phyloP scores from a whole-genome alignment of 208 protist genomes.

The Wallacemonas sp. region DNA sequence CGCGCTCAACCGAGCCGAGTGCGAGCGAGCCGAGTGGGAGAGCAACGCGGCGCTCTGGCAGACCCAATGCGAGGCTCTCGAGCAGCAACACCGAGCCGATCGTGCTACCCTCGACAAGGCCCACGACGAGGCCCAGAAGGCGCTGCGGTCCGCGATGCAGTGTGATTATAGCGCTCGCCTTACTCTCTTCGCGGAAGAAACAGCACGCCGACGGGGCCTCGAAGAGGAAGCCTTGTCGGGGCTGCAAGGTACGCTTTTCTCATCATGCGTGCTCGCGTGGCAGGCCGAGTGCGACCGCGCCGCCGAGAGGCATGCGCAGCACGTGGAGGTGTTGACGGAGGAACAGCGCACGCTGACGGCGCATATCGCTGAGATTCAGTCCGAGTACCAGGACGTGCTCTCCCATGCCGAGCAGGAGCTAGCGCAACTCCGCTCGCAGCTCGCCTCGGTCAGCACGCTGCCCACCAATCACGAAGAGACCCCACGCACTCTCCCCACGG shows the following conservation, averaged over 20 bases:
- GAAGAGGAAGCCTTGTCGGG: too few species aligned
- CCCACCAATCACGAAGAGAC: too few species aligned
- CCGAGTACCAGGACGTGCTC: constrained; percentile 33
- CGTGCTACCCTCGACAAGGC: background rate
- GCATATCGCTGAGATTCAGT: background rate
- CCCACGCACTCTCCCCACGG: too few species aligned
- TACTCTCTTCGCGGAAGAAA: too few species aligned
- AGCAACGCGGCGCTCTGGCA: constrained; percentile 8
- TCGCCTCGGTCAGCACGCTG: too few species aligned
- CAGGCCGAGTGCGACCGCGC: background rate
- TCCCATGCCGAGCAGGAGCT: constrained; percentile 37
- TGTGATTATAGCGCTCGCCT: too few species aligned
- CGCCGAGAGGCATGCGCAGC: background rate
- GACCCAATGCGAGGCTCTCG: constrained; percentile 3
- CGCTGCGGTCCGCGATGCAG: too few species aligned
- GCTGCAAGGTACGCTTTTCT: too few species aligned
- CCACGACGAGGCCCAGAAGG: constrained; percentile 20
- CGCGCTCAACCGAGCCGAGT: constrained; percentile 9
- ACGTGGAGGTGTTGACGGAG: background rate
- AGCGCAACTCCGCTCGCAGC: constrained; percentile 17
- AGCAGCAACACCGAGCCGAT: constrained; percentile 11
- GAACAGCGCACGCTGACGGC: background rate
- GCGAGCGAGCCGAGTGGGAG: constrained; percentile 8
- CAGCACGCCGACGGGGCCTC: too few species aligned
- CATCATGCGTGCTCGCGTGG: background rate